Base-by-base conservation (phyloP, 768 basidiomycete genomes). In the Chalciporus sphaerocephalus region DNA sequence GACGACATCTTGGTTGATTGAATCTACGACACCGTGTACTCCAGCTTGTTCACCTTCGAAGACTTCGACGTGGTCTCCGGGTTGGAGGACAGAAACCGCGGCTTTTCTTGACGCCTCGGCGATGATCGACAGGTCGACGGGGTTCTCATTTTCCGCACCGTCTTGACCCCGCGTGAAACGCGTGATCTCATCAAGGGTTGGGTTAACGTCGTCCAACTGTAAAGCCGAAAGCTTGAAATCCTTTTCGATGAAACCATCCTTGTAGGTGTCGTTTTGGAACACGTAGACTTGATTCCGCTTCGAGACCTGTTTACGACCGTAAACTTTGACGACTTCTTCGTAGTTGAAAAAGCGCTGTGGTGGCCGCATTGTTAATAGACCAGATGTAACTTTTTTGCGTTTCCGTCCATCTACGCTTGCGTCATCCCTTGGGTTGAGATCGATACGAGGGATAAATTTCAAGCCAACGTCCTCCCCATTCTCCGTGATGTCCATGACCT, bases 11-110 rank as follows among this genome's bases (percentile, higher is more conserved):
- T 85, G 81, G 23, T 78, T 74, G 52, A 98, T 89, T 44, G 91
- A 85, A 49, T 94, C 91, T 21, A 99, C 91, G 10, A 87, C 79
- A 66, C 96, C 96, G 51, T 92, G 83, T 8, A 96, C 79, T 50
- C 96, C 96, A 6, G 87, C 76, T 62, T 97, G 93, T 67, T 97
- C 93, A 34, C 96, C 96, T 64, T 97, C 93, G 57, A 93, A 93
- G 12, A 98, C 92, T 62, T 99, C 96, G 37, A 99, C 83, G 54
- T 92, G 90, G 68, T 99, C 96, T 38, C 96, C 96, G 0, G 96
- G 96, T 61, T 96, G 92, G n/a, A 99, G 72, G 6, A 92, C 91
- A 10, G 88, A 80, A 25, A 92, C 87, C n/a, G 92, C 90, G 5
- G 90, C 85, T 60, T 91, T 93, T 37, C 85, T 74, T 2, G 94